Evolutionary conservation across 495 filamentous ascomycete species (phyloP).

Genomic region (Penicillium paradoxum): DNA sequence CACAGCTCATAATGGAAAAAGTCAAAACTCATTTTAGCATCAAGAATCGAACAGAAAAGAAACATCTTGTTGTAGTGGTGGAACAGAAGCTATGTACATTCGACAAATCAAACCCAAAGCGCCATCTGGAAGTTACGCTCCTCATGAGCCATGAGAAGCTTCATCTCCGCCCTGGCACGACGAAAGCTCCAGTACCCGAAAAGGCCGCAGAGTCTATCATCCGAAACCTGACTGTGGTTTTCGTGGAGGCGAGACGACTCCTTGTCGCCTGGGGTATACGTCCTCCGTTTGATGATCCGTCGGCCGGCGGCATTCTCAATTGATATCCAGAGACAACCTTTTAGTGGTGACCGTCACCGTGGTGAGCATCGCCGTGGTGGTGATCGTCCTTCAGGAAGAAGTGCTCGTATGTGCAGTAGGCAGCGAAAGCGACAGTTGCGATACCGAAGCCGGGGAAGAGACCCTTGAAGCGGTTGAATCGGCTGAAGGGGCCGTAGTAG

Average conservation of each 20-base stretch:
- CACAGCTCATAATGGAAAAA: neutral
- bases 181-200: constrained; percentile 5
- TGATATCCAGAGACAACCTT: constrained; percentile 3
- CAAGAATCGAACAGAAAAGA: constrained; percentile 13
- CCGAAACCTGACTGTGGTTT: constrained; percentile 9
- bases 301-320: constrained; percentile 10
- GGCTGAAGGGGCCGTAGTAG: constrained; percentile 82
- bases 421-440: constrained; percentile 83
- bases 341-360: constrained; percentile 48
- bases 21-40: neutral
- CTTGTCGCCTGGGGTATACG: constrained; percentile 27
- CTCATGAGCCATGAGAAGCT: constrained; percentile 2
- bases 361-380: constrained; percentile 43
- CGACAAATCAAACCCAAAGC: constrained; percentile 38
- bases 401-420: constrained; percentile 83
- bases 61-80: constrained; percentile 30
- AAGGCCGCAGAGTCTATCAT: constrained; percentile 8
- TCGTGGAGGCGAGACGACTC: constrained; percentile 11
- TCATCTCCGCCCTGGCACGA: constrained; percentile 12
- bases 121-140: constrained; percentile 20
- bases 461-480: constrained; percentile 80
- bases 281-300: constrained; percentile 18
- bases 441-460: constrained; percentile 87
- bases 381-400: constrained; percentile 78
- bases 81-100: constrained; percentile 43